Evolutionary conservation across 1,139 yeast species (phyloP).

Genomic region (Taiozyma sp.): DNA sequence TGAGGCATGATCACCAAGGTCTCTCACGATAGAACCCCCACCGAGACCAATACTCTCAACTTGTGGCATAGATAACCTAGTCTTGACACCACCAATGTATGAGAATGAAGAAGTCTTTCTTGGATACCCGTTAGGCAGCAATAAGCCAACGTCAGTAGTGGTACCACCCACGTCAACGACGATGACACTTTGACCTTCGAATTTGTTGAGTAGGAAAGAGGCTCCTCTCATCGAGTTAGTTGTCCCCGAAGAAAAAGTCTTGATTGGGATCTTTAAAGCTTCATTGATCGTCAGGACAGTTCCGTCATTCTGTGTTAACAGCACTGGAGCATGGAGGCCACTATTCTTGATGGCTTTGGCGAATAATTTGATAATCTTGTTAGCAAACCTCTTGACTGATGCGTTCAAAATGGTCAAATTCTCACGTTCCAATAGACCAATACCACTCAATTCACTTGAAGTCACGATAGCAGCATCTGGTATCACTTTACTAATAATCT

Average conservation of each 20-base stretch:
- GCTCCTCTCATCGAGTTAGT: conserved; percentile 46
- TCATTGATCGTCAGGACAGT: conserved; percentile 34
- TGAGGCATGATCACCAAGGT: conserved; percentile 32
- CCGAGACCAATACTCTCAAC: conserved; percentile 39
- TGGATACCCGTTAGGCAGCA: conserved; percentile 37
- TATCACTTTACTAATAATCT: conserved; percentile 26
- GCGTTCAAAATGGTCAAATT: conserved; percentile 40
- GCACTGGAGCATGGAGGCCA: conserved; percentile 33
- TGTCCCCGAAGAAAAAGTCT: conserved; percentile 41
- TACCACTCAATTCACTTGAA: conserved; percentile 35
- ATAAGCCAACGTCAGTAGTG: conserved; percentile 38
- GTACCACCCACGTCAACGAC: conserved; percentile 44
- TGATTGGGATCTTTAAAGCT: conserved; percentile 35
- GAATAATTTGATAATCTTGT: conserved; percentile 32
- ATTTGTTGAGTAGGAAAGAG: conserved; percentile 30
- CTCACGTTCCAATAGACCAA: conserved; percentile 39
- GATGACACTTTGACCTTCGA: conserved; percentile 27
- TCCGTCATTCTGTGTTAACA: conserved; percentile 41
- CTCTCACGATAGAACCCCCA: conserved; percentile 39
- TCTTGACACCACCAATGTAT: conserved; percentile 37
- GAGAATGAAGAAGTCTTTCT: conserved; percentile 35
- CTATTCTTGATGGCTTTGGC: conserved; percentile 28
- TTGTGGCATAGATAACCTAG: conserved; percentile 40
- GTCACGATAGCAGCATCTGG: conserved; percentile 32
- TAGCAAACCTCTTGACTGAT: conserved; percentile 36